Evolutionary conservation across 1,139 yeast species (phyloP), one percentile per base, ranked within the genome.

Genomic region (Zygosaccharomyces sapae): DNA sequence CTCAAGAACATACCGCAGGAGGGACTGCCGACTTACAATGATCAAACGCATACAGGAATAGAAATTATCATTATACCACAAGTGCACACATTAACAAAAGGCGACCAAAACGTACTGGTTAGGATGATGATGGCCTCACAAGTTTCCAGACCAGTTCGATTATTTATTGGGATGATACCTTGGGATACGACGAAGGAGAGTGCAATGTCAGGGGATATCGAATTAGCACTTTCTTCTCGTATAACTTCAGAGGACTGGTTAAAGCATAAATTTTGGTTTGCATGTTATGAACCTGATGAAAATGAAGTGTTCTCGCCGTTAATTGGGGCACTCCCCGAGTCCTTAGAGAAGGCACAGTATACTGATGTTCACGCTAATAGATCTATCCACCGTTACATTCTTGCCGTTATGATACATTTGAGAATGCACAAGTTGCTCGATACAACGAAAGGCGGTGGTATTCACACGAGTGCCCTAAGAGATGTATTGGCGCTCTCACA

Each of bases 371-470:
- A 53, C 43, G 45, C 60, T 18, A 56, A 56, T 19, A 54, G 61
- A 10, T 48, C 55, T 6, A 46, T 65, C 22, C 53, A 55, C 31
- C 55, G 66, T 33, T 65, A 65, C 49, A 56, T 64, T n/a, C 52
- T 63, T 33, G 69, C 65, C 46, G 52, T 66, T 4, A 55, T 64
- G 48, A 56, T 66, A 4, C 69, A 65, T 43, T 38, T 64, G 13
- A 48, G 69, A 38, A 56, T 61, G 55, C 69, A 66, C 47, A 45
- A 67, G 34, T 50, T 66, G 13, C 45, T 60, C 9, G 55, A 56
- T 27, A 60, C 56, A 36, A 59, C 61, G 10, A 58, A 56, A 45
- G 66, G 62, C 5, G 69, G 68, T 5, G 69, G 69, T 4, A 55
- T 58, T 1, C 55, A 53, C 39, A 55, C 64, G 1, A 47, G 48